phyloP scores from a whole-genome alignment of 2,329 filamentous ascomycete genomes.

The Atkinsonella texensis region DNA sequence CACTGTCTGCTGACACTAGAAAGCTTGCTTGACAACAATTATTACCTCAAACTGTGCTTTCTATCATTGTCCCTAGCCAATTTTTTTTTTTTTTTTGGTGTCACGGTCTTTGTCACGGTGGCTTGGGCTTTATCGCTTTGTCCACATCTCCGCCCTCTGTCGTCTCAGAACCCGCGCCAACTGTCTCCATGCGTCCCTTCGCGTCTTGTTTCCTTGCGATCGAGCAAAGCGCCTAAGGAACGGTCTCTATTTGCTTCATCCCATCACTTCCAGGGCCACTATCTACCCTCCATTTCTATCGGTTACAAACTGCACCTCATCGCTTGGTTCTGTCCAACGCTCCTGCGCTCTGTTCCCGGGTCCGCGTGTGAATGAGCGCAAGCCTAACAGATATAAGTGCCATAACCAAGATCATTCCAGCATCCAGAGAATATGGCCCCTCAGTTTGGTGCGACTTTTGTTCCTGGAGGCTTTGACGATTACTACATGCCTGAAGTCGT shows the following conservation, averaged over 20 bases:
- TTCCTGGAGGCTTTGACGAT: constrained; percentile 45
- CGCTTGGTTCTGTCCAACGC: background rate
- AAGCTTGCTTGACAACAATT: background rate
- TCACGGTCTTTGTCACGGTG: background rate
- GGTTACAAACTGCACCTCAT: background rate
- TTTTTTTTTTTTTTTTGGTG: too few relatives aligned
- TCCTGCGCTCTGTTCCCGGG: background rate
- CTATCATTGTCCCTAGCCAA: background rate
- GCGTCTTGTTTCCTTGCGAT: background rate
- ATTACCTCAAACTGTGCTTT: background rate
- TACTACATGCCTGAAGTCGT: constrained; percentile 50
- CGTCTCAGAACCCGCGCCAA: background rate
- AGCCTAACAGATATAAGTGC: background rate
- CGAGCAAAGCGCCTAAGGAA: background rate
- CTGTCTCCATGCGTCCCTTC: background rate
- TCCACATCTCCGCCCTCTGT: background rate
- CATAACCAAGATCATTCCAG: constrained; percentile 10
- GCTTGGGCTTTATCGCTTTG: background rate
- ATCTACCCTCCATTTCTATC: background rate
- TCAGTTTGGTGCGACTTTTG: constrained; percentile 43
- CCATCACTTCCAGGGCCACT: background rate
- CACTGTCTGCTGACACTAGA: background rate
- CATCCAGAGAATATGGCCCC: constrained; percentile 12
- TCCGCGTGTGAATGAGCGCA: background rate
- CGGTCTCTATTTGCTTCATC: background rate